Evolutionary conservation across 2,329 filamentous ascomycete species (phyloP).

Genomic region (Aspergillus quadrilineatus): DNA sequence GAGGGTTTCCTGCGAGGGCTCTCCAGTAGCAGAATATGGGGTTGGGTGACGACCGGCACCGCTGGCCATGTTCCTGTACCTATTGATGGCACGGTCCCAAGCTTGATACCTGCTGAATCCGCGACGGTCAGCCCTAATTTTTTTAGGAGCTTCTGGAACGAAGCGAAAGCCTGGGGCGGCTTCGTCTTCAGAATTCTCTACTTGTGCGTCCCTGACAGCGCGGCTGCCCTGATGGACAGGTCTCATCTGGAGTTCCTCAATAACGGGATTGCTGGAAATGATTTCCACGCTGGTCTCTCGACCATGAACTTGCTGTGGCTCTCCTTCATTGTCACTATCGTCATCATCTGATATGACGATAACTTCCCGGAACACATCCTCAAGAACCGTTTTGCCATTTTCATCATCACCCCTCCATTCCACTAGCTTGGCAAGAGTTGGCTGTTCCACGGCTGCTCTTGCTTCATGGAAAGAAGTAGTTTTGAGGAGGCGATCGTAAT

Average conservation of each 20-base stretch:
- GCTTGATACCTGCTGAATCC: constrained; percentile 49
- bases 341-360: constrained; percentile 65
- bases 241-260: constrained; percentile 35
- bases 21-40: constrained; percentile 21
- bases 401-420: constrained; percentile 64
- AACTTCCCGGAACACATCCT: constrained; percentile 63
- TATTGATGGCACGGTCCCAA: constrained; percentile 46
- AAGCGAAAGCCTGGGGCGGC: constrained; percentile 38
- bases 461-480: constrained; percentile 55
- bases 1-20: constrained; percentile 20
- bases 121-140: constrained; percentile 41
- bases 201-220: constrained; percentile 19
- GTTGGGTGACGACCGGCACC: constrained; percentile 16
- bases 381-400: constrained; percentile 52
- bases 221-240: constrained; percentile 28
- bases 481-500: constrained; percentile 60
- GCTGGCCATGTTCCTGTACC: constrained; percentile 35
- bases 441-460: constrained; percentile 54
- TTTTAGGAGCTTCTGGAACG: constrained; percentile 32
- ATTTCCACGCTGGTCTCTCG: constrained; percentile 45
- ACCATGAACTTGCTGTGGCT: constrained; percentile 24
- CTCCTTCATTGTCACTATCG: constrained; percentile 46
- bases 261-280: constrained; percentile 39
- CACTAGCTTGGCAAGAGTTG: constrained; percentile 56
- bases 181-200: constrained; percentile 38